A percentile compares a stretch with the other conserved stretches of the same genome.
Conservation (phyloP, 1,284 basidiomycete genomes). For the Trametes hirsuta region DNA sequence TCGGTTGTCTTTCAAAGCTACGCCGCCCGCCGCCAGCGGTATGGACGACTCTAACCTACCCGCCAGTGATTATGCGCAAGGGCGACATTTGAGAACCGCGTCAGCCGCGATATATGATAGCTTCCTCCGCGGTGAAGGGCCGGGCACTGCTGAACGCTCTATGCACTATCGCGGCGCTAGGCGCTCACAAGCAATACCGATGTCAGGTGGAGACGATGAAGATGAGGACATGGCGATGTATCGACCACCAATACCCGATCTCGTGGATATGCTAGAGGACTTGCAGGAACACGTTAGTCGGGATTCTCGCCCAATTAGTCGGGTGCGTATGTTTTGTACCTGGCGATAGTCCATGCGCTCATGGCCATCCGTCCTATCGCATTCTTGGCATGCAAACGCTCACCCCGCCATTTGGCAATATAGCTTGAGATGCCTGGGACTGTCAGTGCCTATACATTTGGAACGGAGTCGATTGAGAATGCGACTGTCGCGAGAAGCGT, state of each 20-base stretch:
- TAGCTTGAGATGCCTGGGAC: background rate
- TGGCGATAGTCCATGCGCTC: background rate
- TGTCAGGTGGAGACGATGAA: background rate
- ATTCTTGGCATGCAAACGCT: background rate
- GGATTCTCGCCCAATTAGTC: background rate
- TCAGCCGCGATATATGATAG: conserved; percentile 12
- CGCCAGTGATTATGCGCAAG: background rate
- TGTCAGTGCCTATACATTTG: background rate
- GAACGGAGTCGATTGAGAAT: background rate
- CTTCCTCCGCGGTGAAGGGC: background rate
- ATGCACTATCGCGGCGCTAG: background rate
- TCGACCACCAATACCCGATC: conserved; percentile 16
- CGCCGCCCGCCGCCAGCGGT: conserved; percentile 1
- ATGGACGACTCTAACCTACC: background rate
- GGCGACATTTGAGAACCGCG: conserved; percentile 10
- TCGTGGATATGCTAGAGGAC: conserved; percentile 16
- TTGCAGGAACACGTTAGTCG: background rate
- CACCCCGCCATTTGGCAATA: background rate
- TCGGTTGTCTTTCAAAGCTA: conserved; percentile 13
- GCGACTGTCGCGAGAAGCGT: background rate
- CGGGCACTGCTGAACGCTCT: background rate
- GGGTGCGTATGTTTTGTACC: conserved; percentile 6
- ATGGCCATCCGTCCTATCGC: background rate
- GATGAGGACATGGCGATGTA: background rate
- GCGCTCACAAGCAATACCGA: background rate